Base-by-base conservation (phyloP, 345 rosid species). In the Arabis hirsuta region DNA sequence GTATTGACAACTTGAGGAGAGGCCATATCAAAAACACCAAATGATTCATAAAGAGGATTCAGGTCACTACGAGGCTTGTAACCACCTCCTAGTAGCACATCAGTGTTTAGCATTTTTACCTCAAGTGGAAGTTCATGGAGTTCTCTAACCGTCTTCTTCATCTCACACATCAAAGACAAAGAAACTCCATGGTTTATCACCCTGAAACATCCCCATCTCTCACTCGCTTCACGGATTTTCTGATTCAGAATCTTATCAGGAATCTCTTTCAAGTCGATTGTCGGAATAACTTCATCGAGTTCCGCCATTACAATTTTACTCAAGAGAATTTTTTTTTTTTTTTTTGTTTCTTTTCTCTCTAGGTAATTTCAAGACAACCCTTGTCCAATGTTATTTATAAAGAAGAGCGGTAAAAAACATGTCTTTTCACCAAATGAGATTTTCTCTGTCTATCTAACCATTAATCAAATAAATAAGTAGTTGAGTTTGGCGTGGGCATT, bases 131-230 rank as follows among this genome's bases (percentile, higher is more conserved):
- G 90, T 47, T 90, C 93, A 34, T 81, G 61, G 63, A 92, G 84
- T 42, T 79, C 81, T 55, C 79, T 65, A 22, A 87, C 89, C 0
- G 81, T 89, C 14, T 48, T 61, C 81, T 88, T 87, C 97, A 87
- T 90, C 58, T 82, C 89, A 19, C 68, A 46, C 88, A 82, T 78
- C 36, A 90, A 69, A 11, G 81, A 41, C 7, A 10, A 26, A 0
- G 89, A 77, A 32, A 93, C 62, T 12, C 71, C 71, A 74, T 93
- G 97, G 78, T 93, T 89, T 2, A 79, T 79, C 13, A 90, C 11
- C 81, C 84, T 81, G 79, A 93, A 89, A 79, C 97, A 88, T 22
- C 96, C 97, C 94, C 86, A 84, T 22, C 69, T 80, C 71, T 87
- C 90, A 57, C 94, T 54, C 1, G 92, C 90, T 54, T 76, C 80